These are phyloP conservation scores for Globisporangium recalcitrans DNA, from an alignment of 352 stramenopile species.

Conservation along the genomic window DNA sequence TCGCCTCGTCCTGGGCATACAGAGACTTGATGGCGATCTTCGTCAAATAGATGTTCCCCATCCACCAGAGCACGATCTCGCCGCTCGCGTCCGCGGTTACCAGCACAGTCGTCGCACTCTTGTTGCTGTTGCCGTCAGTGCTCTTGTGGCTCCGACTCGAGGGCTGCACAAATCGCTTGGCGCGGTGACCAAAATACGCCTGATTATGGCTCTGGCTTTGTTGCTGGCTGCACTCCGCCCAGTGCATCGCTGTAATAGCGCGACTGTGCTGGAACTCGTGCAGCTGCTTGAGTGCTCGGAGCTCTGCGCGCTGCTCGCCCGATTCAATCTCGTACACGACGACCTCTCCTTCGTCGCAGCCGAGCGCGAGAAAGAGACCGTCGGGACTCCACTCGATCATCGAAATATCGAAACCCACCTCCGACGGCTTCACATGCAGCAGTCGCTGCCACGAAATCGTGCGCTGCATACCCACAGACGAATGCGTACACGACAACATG, in stretches of 20 bases:
- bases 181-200: constrained; percentile 29
- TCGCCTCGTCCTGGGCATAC: constrained; percentile 10
- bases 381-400: constrained; percentile 61
- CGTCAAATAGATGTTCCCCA: constrained; percentile 42
- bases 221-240: constrained; percentile 14
- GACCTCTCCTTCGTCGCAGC: constrained; percentile 62
- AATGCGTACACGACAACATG: background rate
- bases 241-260: constrained; percentile 57
- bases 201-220: constrained; percentile 13
- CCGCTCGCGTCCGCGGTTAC: constrained; percentile 39
- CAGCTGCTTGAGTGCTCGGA: constrained; percentile 18
- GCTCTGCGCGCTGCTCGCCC: constrained; percentile 25
- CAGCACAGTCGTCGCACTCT: constrained; percentile 22
- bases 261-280: constrained; percentile 34
- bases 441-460: constrained; percentile 74
- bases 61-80: constrained; percentile 56
- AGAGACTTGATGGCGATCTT: constrained; percentile 34
- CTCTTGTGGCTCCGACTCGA: background rate
- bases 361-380: constrained; percentile 57
- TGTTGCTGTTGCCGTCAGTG: background rate
- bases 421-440: constrained; percentile 59
- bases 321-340: constrained; percentile 66
- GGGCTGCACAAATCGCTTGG: constrained; percentile 24
- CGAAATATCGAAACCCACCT: constrained; percentile 50
- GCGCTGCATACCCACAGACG: constrained; percentile 29